These are phyloP conservation scores for Torulaspora pretoriensis DNA, from an alignment of 1,139 yeast species.

Conservation along the genomic window DNA sequence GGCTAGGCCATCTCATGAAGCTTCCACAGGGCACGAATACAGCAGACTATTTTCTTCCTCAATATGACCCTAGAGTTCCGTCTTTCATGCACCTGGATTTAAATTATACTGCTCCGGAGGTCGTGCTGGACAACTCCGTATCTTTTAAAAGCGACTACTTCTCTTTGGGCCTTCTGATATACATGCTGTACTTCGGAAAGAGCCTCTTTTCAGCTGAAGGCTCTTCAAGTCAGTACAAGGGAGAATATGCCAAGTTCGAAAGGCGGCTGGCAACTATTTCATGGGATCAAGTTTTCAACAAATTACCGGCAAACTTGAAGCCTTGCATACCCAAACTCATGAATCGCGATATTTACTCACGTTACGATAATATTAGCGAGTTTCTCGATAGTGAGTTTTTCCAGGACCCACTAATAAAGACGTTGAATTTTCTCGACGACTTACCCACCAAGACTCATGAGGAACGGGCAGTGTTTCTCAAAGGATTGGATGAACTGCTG, in stretches of 20 bases:
- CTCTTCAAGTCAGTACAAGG: slow-evolving; percentile 47
- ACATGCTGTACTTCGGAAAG: slow-evolving; percentile 54
- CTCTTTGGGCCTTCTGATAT: slow-evolving; percentile 72
- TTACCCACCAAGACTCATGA: slow-evolving; percentile 67
- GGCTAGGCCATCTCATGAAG: slow-evolving; percentile 51
- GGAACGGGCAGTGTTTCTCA: slow-evolving; percentile 67
- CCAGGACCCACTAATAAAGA: slow-evolving; percentile 77
- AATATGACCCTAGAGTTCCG: slow-evolving; percentile 70
- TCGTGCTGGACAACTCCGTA: slow-evolving; percentile 55
- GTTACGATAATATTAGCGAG: slow-evolving; percentile 34
- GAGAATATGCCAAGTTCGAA: slow-evolving; percentile 43
- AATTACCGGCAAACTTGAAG: slow-evolving; percentile 43
- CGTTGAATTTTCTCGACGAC: slow-evolving; percentile 80
- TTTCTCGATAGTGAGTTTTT: slow-evolving; percentile 34
- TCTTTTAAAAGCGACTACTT: slow-evolving; percentile 75
- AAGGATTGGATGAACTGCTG: slow-evolving; percentile 57
- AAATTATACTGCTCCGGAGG: slow-evolving; percentile 74
- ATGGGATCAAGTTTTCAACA: slow-evolving; percentile 48
- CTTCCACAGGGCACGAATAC: slow-evolving; percentile 43
- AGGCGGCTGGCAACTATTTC: slow-evolving; percentile 43
- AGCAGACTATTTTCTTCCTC: slow-evolving; percentile 39
- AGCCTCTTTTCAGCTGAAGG: slow-evolving; percentile 46
- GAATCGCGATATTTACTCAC: slow-evolving; percentile 35
- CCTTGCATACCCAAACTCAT: slow-evolving; percentile 41
- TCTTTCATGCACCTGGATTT: slow-evolving; percentile 63